Evolutionary conservation across 805 yeast genomes (phyloP).

Genomic region (Tetrapisispora arboricola): DNA sequence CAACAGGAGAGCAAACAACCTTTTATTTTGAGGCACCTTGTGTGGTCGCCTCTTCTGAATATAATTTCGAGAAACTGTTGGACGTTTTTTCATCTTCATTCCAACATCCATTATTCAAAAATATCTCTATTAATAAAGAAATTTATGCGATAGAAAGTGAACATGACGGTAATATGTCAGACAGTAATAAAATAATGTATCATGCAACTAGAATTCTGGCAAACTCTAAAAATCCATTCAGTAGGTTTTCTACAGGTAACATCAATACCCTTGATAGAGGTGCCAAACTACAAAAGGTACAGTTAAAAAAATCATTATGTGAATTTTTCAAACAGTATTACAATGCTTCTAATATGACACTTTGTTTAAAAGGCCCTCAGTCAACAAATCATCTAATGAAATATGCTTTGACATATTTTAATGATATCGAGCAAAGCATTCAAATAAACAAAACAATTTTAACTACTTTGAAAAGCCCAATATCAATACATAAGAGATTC

Average conservation of each 20-base stretch:
- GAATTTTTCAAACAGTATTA: constrained; percentile 36
- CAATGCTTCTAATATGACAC: constrained; percentile 39
- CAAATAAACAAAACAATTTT: neutral
- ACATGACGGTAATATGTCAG: constrained; percentile 43
- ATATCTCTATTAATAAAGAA: constrained; percentile 37
- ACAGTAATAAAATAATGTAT: constrained; percentile 38
- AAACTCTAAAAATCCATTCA: constrained; percentile 40
- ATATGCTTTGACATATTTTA: constrained; percentile 37
- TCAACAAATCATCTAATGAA: constrained; percentile 49
- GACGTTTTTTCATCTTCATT: constrained; percentile 44
- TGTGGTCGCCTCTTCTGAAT: constrained; percentile 23
- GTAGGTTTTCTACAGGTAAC: constrained; percentile 58
- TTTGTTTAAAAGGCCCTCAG: constrained; percentile 59
- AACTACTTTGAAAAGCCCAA: constrained; percentile 3
- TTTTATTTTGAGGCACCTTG: constrained; percentile 54
- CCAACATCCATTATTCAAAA: constrained; percentile 40
- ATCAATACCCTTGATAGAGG: constrained; percentile 36
- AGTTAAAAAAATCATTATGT: constrained; percentile 30
- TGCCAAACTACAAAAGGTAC: constrained; percentile 27
- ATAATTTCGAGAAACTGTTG: constrained; percentile 38
- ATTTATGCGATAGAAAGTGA: constrained; percentile 56
- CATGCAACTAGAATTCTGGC: constrained; percentile 51
- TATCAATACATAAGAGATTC: neutral
- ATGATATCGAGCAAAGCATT: constrained; percentile 20
- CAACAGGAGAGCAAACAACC: constrained; percentile 57